phyloP scores from a whole-genome alignment of 2,329 filamentous ascomycete species.

The Cordyceps cicadae region DNA sequence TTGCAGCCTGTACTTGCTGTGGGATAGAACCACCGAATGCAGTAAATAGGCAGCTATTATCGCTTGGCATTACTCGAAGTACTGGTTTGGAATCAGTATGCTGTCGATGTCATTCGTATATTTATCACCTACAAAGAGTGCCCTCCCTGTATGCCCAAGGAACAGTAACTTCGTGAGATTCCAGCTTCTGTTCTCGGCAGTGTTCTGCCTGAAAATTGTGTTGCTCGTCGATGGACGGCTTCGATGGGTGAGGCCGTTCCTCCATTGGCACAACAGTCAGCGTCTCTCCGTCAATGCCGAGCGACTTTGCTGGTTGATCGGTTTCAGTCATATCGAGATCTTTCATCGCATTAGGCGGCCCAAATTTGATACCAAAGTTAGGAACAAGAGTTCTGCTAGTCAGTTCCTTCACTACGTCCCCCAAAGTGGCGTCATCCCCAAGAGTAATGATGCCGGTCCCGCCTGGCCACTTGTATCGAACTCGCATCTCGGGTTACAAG shows the following conservation, averaged over 20 bases:
- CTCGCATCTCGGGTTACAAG: slow-evolving; percentile 48
- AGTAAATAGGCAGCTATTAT: slow-evolving; percentile 91
- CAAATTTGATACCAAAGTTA: slow-evolving; percentile 71
- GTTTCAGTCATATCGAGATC: slow-evolving; percentile 52
- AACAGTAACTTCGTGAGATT: slow-evolving; percentile 27
- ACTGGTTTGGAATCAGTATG: slow-evolving; percentile 36
- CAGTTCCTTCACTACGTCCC: slow-evolving; percentile 52
- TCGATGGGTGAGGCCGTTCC: slow-evolving; percentile 13
- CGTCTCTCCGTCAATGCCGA: slow-evolving; percentile 41
- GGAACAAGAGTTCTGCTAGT: slow-evolving; percentile 54
- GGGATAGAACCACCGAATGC: slow-evolving; percentile 78
- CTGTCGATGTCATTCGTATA: neutral
- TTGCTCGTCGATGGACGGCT: neutral
- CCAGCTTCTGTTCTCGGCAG: slow-evolving; percentile 8
- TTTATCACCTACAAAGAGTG: slow-evolving; percentile 35
- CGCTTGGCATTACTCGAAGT: slow-evolving; percentile 90
- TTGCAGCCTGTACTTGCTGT: slow-evolving; percentile 35
- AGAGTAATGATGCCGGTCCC: slow-evolving; percentile 65
- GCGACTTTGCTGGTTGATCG: slow-evolving; percentile 38
- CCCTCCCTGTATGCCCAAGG: slow-evolving; percentile 43
- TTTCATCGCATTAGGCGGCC: slow-evolving; percentile 62
- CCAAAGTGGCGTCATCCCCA: slow-evolving; percentile 57
- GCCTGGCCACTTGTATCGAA: slow-evolving; percentile 66
- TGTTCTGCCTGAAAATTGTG: neutral
- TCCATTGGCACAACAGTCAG: slow-evolving; percentile 41